A percentile compares a stretch with the other conserved stretches of the same genome.
phyloP scores from a whole-genome alignment of 768 basidiomycete species.

The Trametes cubensis region DNA sequence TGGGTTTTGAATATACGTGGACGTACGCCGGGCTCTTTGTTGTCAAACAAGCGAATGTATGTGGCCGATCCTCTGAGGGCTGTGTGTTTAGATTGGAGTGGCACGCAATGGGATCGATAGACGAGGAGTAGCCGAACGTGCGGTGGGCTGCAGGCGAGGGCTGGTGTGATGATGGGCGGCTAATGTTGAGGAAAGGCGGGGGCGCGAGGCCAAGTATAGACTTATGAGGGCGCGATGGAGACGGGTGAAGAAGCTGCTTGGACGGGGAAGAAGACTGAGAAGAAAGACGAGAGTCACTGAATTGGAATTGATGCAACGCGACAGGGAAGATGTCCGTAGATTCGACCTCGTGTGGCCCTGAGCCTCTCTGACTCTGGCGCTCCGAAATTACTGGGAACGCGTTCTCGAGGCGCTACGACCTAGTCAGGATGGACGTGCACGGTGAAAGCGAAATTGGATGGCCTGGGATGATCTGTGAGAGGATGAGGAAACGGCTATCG shows the following conservation, averaged over 20 bases:
- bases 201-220: conserved; percentile 8
- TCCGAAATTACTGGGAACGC: background rate
- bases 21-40: background rate
- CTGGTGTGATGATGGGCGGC: background rate
- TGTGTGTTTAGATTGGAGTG: background rate
- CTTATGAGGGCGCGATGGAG: conserved; percentile 2
- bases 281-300: background rate
- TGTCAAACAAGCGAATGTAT: background rate
- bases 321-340: background rate
- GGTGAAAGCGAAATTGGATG: background rate
- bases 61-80: background rate
- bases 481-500: background rate
- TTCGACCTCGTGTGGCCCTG: too few species aligned
- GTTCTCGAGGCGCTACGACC: background rate
- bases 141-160: background rate
- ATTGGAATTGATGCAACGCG: background rate
- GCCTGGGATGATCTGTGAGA: background rate
- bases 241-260: background rate
- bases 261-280: background rate
- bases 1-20: background rate
- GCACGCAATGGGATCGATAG: background rate
- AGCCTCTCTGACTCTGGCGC: background rate
- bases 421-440: background rate
- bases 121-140: background rate
- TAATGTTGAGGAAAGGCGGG: background rate